These are phyloP conservation scores for Achaetomium macrosporum DNA, from an alignment of 2,329 filamentous ascomycete species.

Conservation along the genomic window DNA sequence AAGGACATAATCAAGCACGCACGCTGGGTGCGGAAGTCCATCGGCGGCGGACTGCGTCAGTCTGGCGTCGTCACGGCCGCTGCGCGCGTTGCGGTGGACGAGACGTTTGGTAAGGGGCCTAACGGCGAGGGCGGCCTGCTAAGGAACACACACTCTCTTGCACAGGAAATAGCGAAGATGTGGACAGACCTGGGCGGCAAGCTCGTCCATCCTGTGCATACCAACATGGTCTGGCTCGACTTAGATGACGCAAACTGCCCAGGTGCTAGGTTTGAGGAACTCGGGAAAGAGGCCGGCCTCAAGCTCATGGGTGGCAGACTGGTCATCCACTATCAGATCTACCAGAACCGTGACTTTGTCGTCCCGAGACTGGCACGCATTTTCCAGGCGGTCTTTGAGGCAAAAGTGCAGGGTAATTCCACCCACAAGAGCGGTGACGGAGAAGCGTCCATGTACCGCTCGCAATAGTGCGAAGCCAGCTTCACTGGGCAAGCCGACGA, in stretches of 20 bases:
- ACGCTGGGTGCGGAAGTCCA: constrained; percentile 71
- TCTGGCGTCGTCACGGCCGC: constrained; percentile 70
- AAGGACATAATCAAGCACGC: constrained; percentile 57
- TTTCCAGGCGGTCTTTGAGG: constrained; percentile 39
- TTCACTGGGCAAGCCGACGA: neutral
- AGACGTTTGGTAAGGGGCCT: constrained; percentile 62
- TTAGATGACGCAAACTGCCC: constrained; percentile 52
- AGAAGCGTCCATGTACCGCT: constrained; percentile 21
- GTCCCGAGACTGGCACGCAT: constrained; percentile 50
- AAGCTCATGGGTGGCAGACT: constrained; percentile 37
- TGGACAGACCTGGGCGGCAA: constrained; percentile 68
- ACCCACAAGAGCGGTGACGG: constrained; percentile 1
- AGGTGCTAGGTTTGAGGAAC: constrained; percentile 33
- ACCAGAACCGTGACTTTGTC: constrained; percentile 52
- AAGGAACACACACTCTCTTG: constrained; percentile 53
- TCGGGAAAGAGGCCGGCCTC: constrained; percentile 39
- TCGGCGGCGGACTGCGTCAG: constrained; percentile 74
- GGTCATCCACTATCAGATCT: constrained; percentile 56
- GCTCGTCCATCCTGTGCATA: constrained; percentile 65
- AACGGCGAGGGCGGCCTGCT: constrained; percentile 58
- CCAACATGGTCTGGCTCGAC: constrained; percentile 91
- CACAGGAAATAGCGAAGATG: constrained; percentile 51
- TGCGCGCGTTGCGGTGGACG: constrained; percentile 69
- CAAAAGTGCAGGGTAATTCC: constrained; percentile 16
- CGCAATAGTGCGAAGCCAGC: constrained; percentile 5